These are phyloP conservation scores for Filobasidium uniguttulatum DNA, from an alignment of 1,284 basidiomycete genomes.

Conservation along the genomic window DNA sequence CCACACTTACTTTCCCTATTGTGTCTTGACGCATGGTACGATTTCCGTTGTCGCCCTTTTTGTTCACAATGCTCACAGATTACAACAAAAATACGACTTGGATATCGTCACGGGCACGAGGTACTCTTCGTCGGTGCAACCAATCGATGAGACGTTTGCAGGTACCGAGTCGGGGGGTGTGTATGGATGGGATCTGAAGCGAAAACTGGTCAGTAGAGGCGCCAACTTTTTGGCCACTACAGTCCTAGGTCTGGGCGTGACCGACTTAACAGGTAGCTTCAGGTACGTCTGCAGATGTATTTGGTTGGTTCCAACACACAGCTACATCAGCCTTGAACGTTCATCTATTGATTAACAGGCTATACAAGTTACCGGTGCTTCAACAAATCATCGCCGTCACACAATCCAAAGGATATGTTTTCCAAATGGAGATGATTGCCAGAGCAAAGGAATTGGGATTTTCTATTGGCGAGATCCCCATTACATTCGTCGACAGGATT, in stretches of 20 bases:
- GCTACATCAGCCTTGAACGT: neutral
- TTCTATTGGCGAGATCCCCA: constrained; percentile 74
- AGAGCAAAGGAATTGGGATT: constrained; percentile 69
- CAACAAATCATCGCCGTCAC: constrained; percentile 68
- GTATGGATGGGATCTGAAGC: constrained; percentile 75
- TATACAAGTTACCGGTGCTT: constrained; percentile 64
- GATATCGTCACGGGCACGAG: constrained; percentile 87
- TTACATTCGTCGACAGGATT: constrained; percentile 83
- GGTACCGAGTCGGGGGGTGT: constrained; percentile 56
- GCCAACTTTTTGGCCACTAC: constrained; percentile 77
- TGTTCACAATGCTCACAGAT: constrained; percentile 35
- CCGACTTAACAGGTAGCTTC: constrained; percentile 75
- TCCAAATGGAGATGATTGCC: constrained; percentile 97
- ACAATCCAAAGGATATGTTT: constrained; percentile 78
- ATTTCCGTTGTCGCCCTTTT: neutral
- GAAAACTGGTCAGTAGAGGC: constrained; percentile 70
- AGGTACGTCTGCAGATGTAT: constrained; percentile 42
- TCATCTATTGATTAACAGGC: constrained; percentile 36
- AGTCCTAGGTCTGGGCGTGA: constrained; percentile 65
- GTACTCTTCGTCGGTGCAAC: constrained; percentile 40
- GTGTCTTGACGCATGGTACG: neutral
- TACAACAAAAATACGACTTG: constrained; percentile 63
- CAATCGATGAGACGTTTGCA: constrained; percentile 39
- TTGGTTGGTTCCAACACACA: neutral
- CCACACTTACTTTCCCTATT: constrained; percentile 12